Evolutionary conservation across 2,329 filamentous ascomycete genomes (phyloP).

Genomic region (Xylaria sp.): DNA sequence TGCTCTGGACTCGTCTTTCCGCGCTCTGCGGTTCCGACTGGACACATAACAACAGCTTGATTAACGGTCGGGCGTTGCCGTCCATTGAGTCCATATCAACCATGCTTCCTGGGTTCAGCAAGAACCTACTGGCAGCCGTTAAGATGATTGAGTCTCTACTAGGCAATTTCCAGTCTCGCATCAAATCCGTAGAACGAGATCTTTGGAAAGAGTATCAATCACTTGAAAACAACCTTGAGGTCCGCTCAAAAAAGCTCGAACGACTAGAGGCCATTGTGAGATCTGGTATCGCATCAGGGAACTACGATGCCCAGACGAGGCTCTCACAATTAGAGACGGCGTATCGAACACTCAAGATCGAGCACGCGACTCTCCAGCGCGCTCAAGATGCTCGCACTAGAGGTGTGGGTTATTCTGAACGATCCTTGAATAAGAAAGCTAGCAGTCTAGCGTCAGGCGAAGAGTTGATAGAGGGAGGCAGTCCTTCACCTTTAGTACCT

Average conservation of each 20-base stretch:
- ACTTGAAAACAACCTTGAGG: slow-evolving; percentile 82
- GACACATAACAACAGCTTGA: slow-evolving; percentile 87
- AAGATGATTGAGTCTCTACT: slow-evolving; percentile 88
- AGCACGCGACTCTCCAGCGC: slow-evolving; percentile 75
- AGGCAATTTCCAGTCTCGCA: slow-evolving; percentile 79
- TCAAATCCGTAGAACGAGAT: slow-evolving; percentile 87
- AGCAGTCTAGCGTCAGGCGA: slow-evolving; percentile 52
- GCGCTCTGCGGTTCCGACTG: slow-evolving; percentile 90
- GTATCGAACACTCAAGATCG: slow-evolving; percentile 71
- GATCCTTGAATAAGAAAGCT: slow-evolving; percentile 55
- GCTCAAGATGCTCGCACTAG: slow-evolving; percentile 68
- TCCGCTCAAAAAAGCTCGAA: slow-evolving; percentile 86
- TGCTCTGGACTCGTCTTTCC: slow-evolving; percentile 90
- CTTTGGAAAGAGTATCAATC: slow-evolving; percentile 91
- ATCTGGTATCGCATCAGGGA: slow-evolving; percentile 67
- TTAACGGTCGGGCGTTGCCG: slow-evolving; percentile 85
- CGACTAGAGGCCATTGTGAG: slow-evolving; percentile 83
- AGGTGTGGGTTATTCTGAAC: slow-evolving; percentile 44
- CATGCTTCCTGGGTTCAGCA: slow-evolving; percentile 87
- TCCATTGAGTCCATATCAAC: slow-evolving; percentile 87
- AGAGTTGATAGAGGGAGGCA: slow-evolving; percentile 54
- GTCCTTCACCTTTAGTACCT: slow-evolving; percentile 65
- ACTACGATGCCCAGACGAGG: slow-evolving; percentile 57
- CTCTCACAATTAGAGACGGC: slow-evolving; percentile 68
- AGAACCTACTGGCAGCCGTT: slow-evolving; percentile 86